These are phyloP conservation scores for Pseudogymnoascus sp. DNA, from an alignment of 2,329 filamentous ascomycete genomes.

Conservation along the genomic window DNA sequence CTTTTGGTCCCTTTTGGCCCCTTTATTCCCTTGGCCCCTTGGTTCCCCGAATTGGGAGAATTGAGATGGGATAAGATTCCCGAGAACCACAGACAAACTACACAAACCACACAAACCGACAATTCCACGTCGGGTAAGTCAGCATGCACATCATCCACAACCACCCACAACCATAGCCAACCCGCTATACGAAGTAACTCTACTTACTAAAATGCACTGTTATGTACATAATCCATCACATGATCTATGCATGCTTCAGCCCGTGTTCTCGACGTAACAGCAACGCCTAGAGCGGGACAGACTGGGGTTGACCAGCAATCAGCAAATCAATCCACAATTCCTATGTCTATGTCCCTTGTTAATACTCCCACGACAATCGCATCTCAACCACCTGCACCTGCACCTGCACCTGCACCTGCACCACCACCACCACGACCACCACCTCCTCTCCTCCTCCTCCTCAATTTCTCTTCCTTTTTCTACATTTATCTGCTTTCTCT, in stretches of 20 bases:
- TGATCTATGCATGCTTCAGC: conserved; percentile 3
- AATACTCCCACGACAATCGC: not conserved
- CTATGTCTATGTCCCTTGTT: too few species aligned
- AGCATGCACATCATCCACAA: not conserved
- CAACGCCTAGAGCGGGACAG: not conserved
- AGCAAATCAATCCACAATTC: conserved; percentile 2
- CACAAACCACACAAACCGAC: not conserved
- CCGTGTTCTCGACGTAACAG: not conserved
- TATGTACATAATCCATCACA: not conserved
- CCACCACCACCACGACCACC: too few species aligned
- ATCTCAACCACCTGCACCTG: not conserved
- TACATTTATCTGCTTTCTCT: not conserved
- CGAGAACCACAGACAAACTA: not conserved
- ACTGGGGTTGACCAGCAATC: not conserved
- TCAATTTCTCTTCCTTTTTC: not conserved
- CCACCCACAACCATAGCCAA: not conserved
- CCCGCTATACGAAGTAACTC: not conserved
- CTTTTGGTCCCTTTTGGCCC: too few species aligned
- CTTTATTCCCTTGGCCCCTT: not conserved
- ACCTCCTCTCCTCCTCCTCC: too few species aligned
- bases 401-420: not conserved
- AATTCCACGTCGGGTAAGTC: not conserved
- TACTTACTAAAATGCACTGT: not conserved
- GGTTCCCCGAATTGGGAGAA: not conserved
- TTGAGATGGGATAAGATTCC: not conserved